Base-by-base conservation (phyloP, 306 rosid genomes). In the Crotalaria pallida region DNA sequence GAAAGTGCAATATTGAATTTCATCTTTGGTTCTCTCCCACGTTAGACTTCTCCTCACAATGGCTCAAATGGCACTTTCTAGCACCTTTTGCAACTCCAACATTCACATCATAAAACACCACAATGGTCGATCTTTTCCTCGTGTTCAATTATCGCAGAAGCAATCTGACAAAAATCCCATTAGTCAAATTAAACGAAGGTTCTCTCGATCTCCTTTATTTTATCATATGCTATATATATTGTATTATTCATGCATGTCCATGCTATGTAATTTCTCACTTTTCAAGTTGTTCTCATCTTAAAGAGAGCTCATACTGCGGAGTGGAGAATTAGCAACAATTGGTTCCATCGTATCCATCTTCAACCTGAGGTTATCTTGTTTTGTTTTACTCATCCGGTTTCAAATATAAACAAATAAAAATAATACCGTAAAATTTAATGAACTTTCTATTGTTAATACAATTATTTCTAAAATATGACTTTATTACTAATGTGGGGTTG, bases 291-390 rank as follows among this genome's bases (percentile, higher is more conserved):
- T 18, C 13, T 22, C 12, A 6, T 55, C 43, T 67, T 77, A 56
- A 76, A 86, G 94, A 79, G 89, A 84, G 58, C 55, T 85, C 1
- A 71, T 87, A 2, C 66, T 85, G 4, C 86, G 83, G 79, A 85
- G 81, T 79, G 88, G 88, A 51, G 94, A 85, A 76, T 71, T 88
- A 69, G 91, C 96, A 17, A 79, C 85, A 31, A 36, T 85, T 62
- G 92, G 86, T 40, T 88, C 92, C 62, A 45, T 90, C 65, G 73
- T 90, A 33, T 88, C 92, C 62, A 45, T 90, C 58, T 75, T 90
- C 66, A 88, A 41, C 47, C 47, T 41, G 6, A 41, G 47, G 47
- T 41, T 3, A 41, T 15, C 43, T 2, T 10, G 16, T 10, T 41
- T 41, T 3, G 15, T 38, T 0, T 10, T 11, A 2, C 15, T n/a